Evolutionary conservation across 106 monocot species (phyloP), one percentile per base, ranked within the genome.

Genomic region (Dendrobium officinale): DNA sequence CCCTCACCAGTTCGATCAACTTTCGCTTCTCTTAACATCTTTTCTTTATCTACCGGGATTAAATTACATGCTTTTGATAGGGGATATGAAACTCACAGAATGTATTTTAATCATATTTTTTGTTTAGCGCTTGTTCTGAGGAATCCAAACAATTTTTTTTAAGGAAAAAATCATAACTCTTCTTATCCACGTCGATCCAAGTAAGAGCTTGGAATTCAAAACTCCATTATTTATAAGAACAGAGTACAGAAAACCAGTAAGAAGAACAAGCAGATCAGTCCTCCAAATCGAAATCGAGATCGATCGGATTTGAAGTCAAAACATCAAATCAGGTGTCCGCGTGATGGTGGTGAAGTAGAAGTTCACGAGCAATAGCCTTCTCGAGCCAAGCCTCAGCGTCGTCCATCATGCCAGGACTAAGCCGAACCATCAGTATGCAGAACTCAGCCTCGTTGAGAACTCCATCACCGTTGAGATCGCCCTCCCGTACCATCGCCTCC

Each of bases 391-490:
- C 82, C 70, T 84, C 87, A 4, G 96, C 91, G 40, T 94, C 85
- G 0, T 70, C 83, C 94, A 94, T 90, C 76, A 94, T 89, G 74
- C 82, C 89, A 15, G 93, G 92, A 81, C 90, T 94, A 17, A 90
- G 87, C 73, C 93, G 67, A 56, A 97, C 88, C 96, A 94, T 97
- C 22, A 94, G 82, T 13, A 94, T 83, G 54, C 93, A 97, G 81
- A 97, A 97, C 86, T 94, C 96, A 4, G 58, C 78, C 90, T 92
- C 83, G 78, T 80, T 85, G 31, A 96, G 90, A 11, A 80, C 90
- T 10, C 92, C 89, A 27, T 97, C 92, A 0, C 94, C 92, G 70
- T 97, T 92, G 10, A 85, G 45, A 74, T 94, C 96, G n/a, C 93
- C 93, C 20, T 96, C 90, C 80, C 85, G 26, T 40, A 94, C 92